phyloP scores from a whole-genome alignment of 108 stramenopile species.

The Skeletonema potamos region DNA sequence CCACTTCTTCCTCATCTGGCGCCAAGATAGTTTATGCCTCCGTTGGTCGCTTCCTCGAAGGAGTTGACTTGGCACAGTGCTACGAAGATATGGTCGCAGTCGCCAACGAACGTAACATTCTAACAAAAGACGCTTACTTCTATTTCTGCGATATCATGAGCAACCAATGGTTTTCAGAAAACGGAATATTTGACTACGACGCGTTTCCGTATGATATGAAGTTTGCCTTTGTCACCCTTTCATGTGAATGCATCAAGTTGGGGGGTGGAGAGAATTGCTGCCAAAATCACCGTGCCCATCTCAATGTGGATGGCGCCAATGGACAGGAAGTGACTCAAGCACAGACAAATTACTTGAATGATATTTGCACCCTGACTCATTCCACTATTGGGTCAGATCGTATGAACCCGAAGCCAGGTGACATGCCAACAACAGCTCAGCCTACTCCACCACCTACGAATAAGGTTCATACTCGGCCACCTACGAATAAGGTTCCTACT shows the following conservation, averaged over 20 bases:
- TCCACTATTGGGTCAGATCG: conserved; percentile 2
- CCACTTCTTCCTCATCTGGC: not conserved
- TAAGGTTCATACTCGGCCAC: not conserved
- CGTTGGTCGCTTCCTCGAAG: not conserved
- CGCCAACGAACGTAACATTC: not conserved
- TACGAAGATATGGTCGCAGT: not conserved
- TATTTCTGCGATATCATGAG: not conserved
- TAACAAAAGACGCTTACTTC: not conserved
- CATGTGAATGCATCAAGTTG: conserved; percentile 12
- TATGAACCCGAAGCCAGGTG: not conserved
- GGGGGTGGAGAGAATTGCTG: conserved; percentile 22
- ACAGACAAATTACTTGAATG: conserved; percentile 9
- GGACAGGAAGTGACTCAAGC: conserved; percentile 11
- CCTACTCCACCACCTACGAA: not conserved
- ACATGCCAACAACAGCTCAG: not conserved
- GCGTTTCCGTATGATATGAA: not conserved
- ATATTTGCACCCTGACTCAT: conserved; percentile 6
- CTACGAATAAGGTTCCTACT: not conserved
- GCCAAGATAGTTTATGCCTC: not conserved
- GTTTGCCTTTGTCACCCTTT: conserved; percentile 23
- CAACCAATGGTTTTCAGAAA: not conserved
- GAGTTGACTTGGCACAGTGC: not conserved
- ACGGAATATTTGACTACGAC: not conserved
- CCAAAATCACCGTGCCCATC: not conserved
- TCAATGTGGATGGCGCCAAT: conserved; percentile 10